Base-by-base conservation (phyloP, 768 basidiomycete genomes). In the Mrakia hoshinonis region DNA sequence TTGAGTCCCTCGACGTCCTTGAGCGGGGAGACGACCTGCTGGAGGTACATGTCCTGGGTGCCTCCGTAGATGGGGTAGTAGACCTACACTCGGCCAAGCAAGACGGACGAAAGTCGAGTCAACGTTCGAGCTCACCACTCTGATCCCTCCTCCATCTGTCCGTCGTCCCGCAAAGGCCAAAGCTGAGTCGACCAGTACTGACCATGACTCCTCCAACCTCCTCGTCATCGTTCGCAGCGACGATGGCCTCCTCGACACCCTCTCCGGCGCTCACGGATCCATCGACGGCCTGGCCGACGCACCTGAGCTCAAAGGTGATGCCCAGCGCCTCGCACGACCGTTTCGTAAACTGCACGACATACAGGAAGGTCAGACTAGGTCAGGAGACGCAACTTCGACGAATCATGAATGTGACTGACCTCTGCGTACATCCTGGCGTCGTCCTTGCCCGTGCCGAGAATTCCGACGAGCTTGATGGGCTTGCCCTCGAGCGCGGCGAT, bases 1-100 rank as follows among this genome's bases (percentile, higher is more conserved):
- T 99, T 87, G 66, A 99, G 83, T 2, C 96, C 95, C 81, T 99
- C 96, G 73, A 99, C 96, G 75, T 99, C 96, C 81, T 99, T 99
- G 74, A 89, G 84, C 2, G 96, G 93, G 0, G 92, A 93, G 9
- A 99, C 93, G 69, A 97, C 86, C 82, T 97, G 95, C 80, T 99
- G 96, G 68, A 99, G 82, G 79, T 99, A 99, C 77, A 95, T 92
- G 78, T 97, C 96, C 88, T 97, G 91, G 73, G 87, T 87, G 46
- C 83, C 86, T 29, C 95, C 95, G 76, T 91, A 96, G 74, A 97
- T 95, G 1, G 96, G 96, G 81, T 91, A 99, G 80, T 97, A 96
- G 13, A 94, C 90, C 91, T 92, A 69, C 20, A 48, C 22, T 3
- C 4, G 39, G 24, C 39, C 13, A 18, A 64, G 24, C 43, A 46